phyloP scores from a whole-genome alignment of 805 yeast species.

The Candida namnaoensis region DNA sequence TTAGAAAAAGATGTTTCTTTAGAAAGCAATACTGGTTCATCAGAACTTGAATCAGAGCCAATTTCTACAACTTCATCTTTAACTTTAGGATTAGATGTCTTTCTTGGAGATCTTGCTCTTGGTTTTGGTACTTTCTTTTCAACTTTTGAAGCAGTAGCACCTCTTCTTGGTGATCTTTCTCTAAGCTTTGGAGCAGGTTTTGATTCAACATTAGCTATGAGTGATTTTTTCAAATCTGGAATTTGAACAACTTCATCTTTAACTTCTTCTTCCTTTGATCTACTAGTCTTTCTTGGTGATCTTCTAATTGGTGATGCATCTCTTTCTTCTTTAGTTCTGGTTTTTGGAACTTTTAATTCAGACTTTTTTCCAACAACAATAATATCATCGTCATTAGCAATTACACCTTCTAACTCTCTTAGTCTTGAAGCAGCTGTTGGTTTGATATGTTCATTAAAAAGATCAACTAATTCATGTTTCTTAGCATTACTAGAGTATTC shows the following conservation, averaged over 20 bases:
- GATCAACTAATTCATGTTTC: constrained; percentile 53
- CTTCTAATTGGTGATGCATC: constrained; percentile 3
- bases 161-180: constrained; percentile 1
- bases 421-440: constrained; percentile 38
- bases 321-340: constrained; percentile 1
- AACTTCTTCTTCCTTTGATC: constrained; percentile 5
- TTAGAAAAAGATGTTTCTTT: constrained; percentile 20
- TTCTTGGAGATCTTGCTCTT: constrained; percentile 7
- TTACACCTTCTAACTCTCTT: constrained; percentile 18
- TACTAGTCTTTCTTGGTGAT: constrained; percentile 12
- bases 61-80: constrained; percentile 2
- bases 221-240: constrained; percentile 6
- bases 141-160: not conserved
- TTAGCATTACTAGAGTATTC: constrained; percentile 53
- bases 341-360: constrained; percentile 2
- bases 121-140: constrained; percentile 2
- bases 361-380: constrained; percentile 24
- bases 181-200: constrained; percentile 2
- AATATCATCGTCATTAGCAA: constrained; percentile 27
- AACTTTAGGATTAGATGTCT: constrained; percentile 1
- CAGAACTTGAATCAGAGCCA: constrained; percentile 2
- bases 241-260: constrained; percentile 5
- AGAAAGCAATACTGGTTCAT: constrained; percentile 4
- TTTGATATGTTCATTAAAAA: constrained; percentile 47
- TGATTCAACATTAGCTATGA: constrained; percentile 8